These are phyloP conservation scores for Metschnikowia amazonensis DNA, from an alignment of 805 yeast genomes.

Conservation along the genomic window DNA sequence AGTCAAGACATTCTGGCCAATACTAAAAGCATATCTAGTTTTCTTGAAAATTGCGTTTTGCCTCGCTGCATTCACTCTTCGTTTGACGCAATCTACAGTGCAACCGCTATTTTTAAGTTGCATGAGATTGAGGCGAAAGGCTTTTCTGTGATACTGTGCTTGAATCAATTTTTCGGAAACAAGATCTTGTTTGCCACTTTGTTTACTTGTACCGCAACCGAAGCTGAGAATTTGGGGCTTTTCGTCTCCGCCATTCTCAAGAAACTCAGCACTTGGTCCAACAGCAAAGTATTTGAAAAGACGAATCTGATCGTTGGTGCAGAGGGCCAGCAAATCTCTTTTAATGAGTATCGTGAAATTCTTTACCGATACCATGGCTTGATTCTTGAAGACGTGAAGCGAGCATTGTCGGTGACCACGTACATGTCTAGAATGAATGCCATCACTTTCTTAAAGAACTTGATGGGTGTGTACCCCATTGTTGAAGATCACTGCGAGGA, in stretches of 20 bases:
- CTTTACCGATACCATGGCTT: constrained; percentile 55
- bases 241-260: constrained; percentile 58
- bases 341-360: constrained; percentile 34
- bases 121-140: constrained; percentile 37
- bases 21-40: constrained; percentile 19
- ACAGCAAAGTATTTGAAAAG: constrained; percentile 25
- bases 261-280: constrained; percentile 44
- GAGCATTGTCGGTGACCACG: constrained; percentile 46
- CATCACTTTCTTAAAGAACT: constrained; percentile 68
- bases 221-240: constrained; percentile 78
- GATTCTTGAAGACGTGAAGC: constrained; percentile 42
- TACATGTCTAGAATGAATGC: constrained; percentile 81
- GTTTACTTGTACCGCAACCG: constrained; percentile 67
- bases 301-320: background rate
- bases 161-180: constrained; percentile 46
- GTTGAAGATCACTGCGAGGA: constrained; percentile 62
- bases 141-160: constrained; percentile 35
- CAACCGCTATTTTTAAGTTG: constrained; percentile 54
- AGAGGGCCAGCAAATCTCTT: constrained; percentile 11
- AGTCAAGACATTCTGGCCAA: constrained; percentile 11
- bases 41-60: constrained; percentile 62
- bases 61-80: constrained; percentile 80
- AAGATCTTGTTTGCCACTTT: constrained; percentile 54
- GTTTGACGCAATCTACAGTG: constrained; percentile 71
- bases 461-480: constrained; percentile 61